These are phyloP conservation scores for Termitomyces sp. DNA, from an alignment of 768 basidiomycete species.

Conservation along the genomic window DNA sequence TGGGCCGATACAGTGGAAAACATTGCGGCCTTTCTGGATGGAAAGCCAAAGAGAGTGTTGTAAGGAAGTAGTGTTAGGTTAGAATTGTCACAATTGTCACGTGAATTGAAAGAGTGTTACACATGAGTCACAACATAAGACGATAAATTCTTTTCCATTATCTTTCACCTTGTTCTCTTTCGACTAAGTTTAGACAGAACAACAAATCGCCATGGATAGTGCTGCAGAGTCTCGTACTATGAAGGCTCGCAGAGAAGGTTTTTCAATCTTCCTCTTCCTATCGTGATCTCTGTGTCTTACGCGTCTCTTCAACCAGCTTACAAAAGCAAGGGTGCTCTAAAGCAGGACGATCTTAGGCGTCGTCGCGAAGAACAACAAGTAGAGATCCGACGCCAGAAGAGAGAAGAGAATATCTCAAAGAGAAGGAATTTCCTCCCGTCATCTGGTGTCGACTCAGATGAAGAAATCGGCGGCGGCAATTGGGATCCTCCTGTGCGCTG, in stretches of 20 bases:
- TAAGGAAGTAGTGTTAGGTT: background rate
- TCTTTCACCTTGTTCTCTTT: constrained; percentile 24
- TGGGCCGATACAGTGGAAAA: constrained; percentile 57
- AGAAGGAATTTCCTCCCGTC: constrained; percentile 88
- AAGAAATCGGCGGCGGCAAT: constrained; percentile 65
- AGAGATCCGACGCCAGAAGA: constrained; percentile 96
- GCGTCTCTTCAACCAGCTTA: constrained; percentile 56
- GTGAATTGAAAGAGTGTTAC: constrained; percentile 27
- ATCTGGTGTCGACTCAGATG: constrained; percentile 82
- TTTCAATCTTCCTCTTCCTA: constrained; percentile 24
- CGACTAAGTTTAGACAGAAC: constrained; percentile 21
- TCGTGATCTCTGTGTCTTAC: constrained; percentile 33
- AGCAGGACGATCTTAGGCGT: constrained; percentile 91
- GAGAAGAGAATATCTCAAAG: constrained; percentile 98
- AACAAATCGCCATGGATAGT: constrained; percentile 35
- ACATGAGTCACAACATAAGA: constrained; percentile 21
- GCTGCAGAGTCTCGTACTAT: constrained; percentile 60
- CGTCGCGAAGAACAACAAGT: constrained; percentile 98
- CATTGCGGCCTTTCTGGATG: constrained; percentile 51
- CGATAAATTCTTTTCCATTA: constrained; percentile 29
- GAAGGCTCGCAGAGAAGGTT: constrained; percentile 75
- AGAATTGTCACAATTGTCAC: constrained; percentile 23
- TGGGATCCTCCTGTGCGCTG: constrained; percentile 78
- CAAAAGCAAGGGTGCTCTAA: constrained; percentile 88
- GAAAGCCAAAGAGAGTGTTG: constrained; percentile 25